These are phyloP conservation scores for Cryptomeria japonica DNA, from an alignment of 75 land plant species.

Conservation along the genomic window DNA sequence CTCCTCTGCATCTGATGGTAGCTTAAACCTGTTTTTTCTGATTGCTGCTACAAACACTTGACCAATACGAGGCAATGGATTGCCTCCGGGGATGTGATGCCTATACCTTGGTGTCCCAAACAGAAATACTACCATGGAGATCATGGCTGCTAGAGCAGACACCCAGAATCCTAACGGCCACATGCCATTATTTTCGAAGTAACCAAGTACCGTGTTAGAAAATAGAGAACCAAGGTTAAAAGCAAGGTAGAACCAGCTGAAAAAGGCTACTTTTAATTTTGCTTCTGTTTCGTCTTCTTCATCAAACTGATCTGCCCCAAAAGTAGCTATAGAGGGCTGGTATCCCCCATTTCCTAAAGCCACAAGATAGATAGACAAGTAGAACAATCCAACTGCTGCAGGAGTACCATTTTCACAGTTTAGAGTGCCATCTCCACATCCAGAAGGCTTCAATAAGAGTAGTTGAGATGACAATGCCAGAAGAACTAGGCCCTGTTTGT, in stretches of 20 bases:
- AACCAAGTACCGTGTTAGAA: constrained; percentile 75
- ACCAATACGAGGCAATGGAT: constrained; percentile 66
- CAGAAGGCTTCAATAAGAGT: constrained; percentile 24
- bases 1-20: constrained; percentile 16
- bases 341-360: constrained; percentile 88
- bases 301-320: constrained; percentile 94
- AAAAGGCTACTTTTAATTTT: constrained; percentile 46
- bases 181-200: constrained; percentile 62
- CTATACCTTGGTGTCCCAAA: constrained; percentile 49
- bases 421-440: constrained; percentile 24
- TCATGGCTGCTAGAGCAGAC: constrained; percentile 47
- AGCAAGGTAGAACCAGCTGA: constrained; percentile 78
- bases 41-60: constrained; percentile 78
- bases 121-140: constrained; percentile 35
- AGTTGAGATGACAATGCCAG: constrained; percentile 33
- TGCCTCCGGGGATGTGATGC: constrained; percentile 64
- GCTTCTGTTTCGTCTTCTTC: constrained; percentile 44
- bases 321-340: constrained; percentile 77
- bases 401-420: constrained; percentile 35
- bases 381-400: constrained; percentile 42
- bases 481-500: constrained; percentile 40
- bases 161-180: constrained; percentile 74
- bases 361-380: constrained; percentile 65
- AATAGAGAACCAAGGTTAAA: constrained; percentile 72
- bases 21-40: constrained; percentile 44